phyloP scores from a whole-genome alignment of 495 filamentous ascomycete genomes.

The Neurospora sp. region DNA sequence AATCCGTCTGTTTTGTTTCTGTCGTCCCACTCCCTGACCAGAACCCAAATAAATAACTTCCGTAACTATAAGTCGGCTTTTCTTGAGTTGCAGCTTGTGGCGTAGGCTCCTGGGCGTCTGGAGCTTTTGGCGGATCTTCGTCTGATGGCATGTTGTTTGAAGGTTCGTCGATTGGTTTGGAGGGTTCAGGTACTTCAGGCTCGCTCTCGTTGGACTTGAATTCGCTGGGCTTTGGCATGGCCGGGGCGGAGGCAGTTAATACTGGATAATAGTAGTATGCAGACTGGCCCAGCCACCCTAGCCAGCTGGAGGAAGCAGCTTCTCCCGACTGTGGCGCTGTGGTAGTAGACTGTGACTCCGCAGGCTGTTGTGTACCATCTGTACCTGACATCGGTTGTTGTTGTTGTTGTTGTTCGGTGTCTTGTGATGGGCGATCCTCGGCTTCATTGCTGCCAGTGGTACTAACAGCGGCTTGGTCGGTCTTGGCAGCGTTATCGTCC shows the following conservation, averaged over 20 bases:
- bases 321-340: conserved; percentile 21
- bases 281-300: conserved; percentile 46
- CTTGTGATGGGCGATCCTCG: not conserved
- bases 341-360: conserved; percentile 3
- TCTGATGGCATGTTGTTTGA: conserved; percentile 5
- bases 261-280: conserved; percentile 3
- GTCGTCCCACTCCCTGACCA: conserved; percentile 23
- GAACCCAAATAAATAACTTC: conserved; percentile 43
- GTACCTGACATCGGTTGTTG: not conserved
- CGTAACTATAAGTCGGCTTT: conserved; percentile 6
- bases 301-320: conserved; percentile 39
- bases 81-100: conserved; percentile 5
- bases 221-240: conserved; percentile 8
- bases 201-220: conserved; percentile 15
- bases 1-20: not conserved
- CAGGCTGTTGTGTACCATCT: conserved; percentile 5
- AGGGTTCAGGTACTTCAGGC: conserved; percentile 2
- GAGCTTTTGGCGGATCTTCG: conserved; percentile 9
- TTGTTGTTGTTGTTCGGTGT: conserved; percentile 1
- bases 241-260: conserved; percentile 6
- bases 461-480: conserved; percentile 1
- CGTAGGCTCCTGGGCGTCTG: conserved; percentile 15
- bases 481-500: conserved; percentile 1
- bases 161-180: conserved; percentile 5
- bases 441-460: not conserved